These are phyloP conservation scores for Allomyces macrogynus DNA, from an alignment of 192 early-diverging fungal species.

Conservation along the genomic window DNA sequence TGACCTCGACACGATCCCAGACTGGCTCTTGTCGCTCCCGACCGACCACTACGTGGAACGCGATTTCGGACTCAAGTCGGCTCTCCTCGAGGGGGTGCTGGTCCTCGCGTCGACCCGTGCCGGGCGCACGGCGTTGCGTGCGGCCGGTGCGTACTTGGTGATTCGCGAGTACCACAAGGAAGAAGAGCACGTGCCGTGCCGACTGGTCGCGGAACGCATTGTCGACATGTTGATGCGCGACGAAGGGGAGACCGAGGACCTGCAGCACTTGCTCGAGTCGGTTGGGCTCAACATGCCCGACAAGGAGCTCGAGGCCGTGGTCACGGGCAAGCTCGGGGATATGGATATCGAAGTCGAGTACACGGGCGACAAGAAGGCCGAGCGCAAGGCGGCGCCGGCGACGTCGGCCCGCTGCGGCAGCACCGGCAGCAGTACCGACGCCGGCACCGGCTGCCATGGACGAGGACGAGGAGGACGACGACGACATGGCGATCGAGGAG, in stretches of 20 bases:
- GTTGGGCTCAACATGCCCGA: background rate
- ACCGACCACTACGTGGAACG: conserved; percentile 20
- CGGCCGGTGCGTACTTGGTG: conserved; percentile 65
- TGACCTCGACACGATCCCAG: background rate
- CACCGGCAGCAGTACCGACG: too few species aligned
- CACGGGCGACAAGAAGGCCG: too few species aligned
- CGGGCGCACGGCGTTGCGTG: conserved; percentile 62
- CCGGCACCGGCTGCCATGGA: background rate
- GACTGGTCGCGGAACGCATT: conserved; percentile 48
- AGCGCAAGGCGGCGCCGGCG: too few species aligned
- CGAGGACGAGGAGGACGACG: background rate
- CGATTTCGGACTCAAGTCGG: conserved; percentile 46
- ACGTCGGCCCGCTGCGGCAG: too few species aligned
- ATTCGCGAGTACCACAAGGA: conserved; percentile 59
- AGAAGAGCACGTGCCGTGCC: conserved; percentile 49
- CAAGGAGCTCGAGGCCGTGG: background rate
- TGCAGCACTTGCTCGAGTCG: background rate
- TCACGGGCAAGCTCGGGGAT: background rate
- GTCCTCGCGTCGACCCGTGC: conserved; percentile 50
- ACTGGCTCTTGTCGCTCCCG: background rate
- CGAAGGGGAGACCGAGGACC: conserved; percentile 14
- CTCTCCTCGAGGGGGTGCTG: conserved; percentile 61
- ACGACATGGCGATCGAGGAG: background rate
- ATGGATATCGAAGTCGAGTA: too few species aligned
- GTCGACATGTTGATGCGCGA: conserved; percentile 77